Evolutionary conservation across 192 early-diverging fungal genomes (phyloP), one percentile per base, ranked within the genome.

Genomic region (Rhizophagus clarus): DNA sequence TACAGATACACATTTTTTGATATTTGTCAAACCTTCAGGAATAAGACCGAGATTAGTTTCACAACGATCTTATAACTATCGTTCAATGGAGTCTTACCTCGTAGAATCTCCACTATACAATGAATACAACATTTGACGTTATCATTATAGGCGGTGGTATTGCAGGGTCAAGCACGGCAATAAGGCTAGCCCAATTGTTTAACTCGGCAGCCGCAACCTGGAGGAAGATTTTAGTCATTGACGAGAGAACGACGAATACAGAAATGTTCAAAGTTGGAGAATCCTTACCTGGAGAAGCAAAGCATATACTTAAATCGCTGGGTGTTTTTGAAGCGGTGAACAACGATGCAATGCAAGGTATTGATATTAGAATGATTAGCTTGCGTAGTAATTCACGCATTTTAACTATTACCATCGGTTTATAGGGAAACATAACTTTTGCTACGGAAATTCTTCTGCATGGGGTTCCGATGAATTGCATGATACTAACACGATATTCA

Each of bases 251-350:
- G 29, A 17, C 2, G 42, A 76, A 47, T 66, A 5, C n/a, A 28
- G n/a, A 17, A 62, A 76, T 26, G 7, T 76, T 66, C n/a, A 76
- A 77, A 77, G 62, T 77, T 77, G 75, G 75, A 40, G 62, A 77
- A 40, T 77, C 75, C 20, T 77, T 77, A 8, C 75, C 75, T 29
- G 61, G 75, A 24, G 75, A 64, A 40, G 31, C 75, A n/a, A 77
- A 77, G 12, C 31, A 6, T 64, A 40, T 64, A 42, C 75, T 77
- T 66, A 29, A 40, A 2, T 64, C 75, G 15, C 15, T 77, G 28
- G 75, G 75, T 17, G 61, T 77, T 28, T 24, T 77, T 77, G 62
- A 77, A 24, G n/a, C 9, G 11, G 61, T 77, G n/a, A 47, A 77
- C 29, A 77, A 77, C 20, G 75, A 77, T 28, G 37, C 62, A 42